These are phyloP conservation scores for Russula olivacea DNA, from an alignment of 768 basidiomycete genomes.

Conservation along the genomic window DNA sequence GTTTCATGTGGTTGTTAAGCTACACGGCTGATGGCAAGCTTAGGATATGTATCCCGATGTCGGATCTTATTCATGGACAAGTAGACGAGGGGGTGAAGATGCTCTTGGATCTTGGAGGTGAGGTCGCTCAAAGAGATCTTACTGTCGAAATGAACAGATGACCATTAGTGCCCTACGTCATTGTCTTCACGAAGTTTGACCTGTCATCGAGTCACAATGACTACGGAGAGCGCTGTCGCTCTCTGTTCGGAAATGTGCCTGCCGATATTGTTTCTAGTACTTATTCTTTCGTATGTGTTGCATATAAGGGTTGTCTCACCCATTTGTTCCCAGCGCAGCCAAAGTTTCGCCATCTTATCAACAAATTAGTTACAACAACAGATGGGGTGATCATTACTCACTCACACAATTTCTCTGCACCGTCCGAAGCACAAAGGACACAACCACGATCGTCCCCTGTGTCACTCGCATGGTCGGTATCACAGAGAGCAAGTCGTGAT, in stretches of 20 bases:
- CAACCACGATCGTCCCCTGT: not conserved
- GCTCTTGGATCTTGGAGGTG: conserved; percentile 6
- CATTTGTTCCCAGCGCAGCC: not conserved
- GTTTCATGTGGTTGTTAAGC: not conserved
- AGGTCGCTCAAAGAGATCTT: not conserved
- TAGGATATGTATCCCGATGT: conserved; percentile 13
- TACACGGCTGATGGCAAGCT: not conserved
- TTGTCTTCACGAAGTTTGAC: conserved; percentile 12
- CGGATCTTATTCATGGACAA: not conserved
- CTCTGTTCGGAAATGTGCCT: not conserved
- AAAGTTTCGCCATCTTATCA: not conserved
- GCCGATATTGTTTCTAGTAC: conserved; percentile 5
- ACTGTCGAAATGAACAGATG: not conserved
- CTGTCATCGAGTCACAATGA: not conserved
- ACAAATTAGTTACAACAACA: not conserved
- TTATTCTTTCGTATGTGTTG: not conserved
- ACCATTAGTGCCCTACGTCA: conserved; percentile 2
- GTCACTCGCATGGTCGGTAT: conserved; percentile 5
- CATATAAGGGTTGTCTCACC: not conserved
- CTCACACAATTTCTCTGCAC: not conserved
- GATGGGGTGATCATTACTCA: not conserved
- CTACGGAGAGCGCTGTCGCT: not conserved
- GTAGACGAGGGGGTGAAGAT: not conserved
- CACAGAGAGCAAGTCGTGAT: conserved; percentile 10
- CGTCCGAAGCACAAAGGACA: not conserved